phyloP scores from a whole-genome alignment of 805 yeast genomes.

The Starmera dryadoides region DNA sequence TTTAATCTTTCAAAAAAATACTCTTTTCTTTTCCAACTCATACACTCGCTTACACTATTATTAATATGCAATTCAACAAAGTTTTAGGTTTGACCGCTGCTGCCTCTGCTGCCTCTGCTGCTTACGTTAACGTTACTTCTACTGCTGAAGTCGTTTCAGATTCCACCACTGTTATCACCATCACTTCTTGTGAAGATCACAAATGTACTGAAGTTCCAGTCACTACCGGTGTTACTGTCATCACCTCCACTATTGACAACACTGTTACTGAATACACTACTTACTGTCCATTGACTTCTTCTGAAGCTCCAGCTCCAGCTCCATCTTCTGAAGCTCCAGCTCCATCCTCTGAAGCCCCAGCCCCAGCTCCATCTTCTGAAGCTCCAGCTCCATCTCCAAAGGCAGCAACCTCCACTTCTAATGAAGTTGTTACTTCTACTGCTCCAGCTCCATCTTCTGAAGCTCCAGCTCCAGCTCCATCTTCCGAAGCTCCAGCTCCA shows the following conservation, averaged over 20 bases:
- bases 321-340: slow-evolving; percentile 10
- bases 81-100: slow-evolving; percentile 20
- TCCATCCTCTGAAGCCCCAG: slow-evolving; percentile 9
- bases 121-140: slow-evolving; percentile 14
- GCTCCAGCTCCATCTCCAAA: too few species aligned
- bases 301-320: slow-evolving; percentile 7
- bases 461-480: too few species aligned
- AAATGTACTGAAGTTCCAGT: slow-evolving; percentile 17
- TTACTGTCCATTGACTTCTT: slow-evolving; percentile 15
- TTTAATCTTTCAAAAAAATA: too few species aligned
- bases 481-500: too few species aligned
- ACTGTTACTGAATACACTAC: slow-evolving; percentile 19
- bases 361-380: too few species aligned
- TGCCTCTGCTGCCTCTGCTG: slow-evolving; percentile 22
- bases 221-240: slow-evolving; percentile 21
- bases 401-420: slow-evolving; percentile 1
- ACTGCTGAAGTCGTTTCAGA: slow-evolving; percentile 17
- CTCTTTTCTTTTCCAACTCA: slow-evolving; percentile 20
- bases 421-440: slow-evolving; percentile 8
- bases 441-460: too few species aligned
- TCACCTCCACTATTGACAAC: slow-evolving; percentile 15
- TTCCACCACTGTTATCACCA: slow-evolving; percentile 25
- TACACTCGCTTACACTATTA: slow-evolving; percentile 19
- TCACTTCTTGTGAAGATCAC: slow-evolving; percentile 18
- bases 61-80: slow-evolving; percentile 28